phyloP scores from a whole-genome alignment of 2,329 filamentous ascomycete genomes.

The Penicillium sclerotiorum region DNA sequence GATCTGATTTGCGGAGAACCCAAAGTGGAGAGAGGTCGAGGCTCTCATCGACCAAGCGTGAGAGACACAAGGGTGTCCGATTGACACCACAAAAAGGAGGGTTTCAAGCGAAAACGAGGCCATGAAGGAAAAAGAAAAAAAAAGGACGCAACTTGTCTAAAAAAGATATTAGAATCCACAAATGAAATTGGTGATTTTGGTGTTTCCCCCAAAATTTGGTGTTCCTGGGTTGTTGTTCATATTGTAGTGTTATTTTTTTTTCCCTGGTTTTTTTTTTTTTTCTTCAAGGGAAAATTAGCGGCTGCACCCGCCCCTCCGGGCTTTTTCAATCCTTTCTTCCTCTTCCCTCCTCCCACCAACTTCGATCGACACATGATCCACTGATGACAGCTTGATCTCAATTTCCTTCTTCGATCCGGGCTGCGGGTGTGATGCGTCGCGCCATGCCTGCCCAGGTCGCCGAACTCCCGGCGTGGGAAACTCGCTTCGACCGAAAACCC shows the following conservation, averaged over 20 bases:
- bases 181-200: too few relatives aligned
- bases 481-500: slow-evolving; percentile 33
- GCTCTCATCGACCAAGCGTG: slow-evolving; percentile 24
- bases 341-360: slow-evolving; percentile 5
- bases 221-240: too few relatives aligned
- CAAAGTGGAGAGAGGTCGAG: slow-evolving; percentile 21
- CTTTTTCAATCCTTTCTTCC: slow-evolving; percentile 10
- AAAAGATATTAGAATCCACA: too few relatives aligned
- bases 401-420: slow-evolving; percentile 10
- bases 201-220: too few relatives aligned
- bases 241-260: too few relatives aligned
- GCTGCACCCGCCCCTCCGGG: slow-evolving; percentile 22
- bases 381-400: slow-evolving; percentile 20
- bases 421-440: slow-evolving; percentile 18
- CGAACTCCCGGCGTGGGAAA: slow-evolving; percentile 25
- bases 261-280: too few relatives aligned
- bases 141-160: too few relatives aligned
- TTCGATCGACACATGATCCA: slow-evolving; percentile 22
- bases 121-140: too few relatives aligned
- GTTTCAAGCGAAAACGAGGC: neutral
- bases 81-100: slow-evolving; percentile 4
- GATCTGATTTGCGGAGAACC: slow-evolving; percentile 21
- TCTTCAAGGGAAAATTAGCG: slow-evolving; percentile 11
- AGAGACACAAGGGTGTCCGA: neutral
- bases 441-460: slow-evolving; percentile 22